Conservation (phyloP, 2,329 filamentous ascomycete genomes). For the Penicillium crustosum region DNA sequence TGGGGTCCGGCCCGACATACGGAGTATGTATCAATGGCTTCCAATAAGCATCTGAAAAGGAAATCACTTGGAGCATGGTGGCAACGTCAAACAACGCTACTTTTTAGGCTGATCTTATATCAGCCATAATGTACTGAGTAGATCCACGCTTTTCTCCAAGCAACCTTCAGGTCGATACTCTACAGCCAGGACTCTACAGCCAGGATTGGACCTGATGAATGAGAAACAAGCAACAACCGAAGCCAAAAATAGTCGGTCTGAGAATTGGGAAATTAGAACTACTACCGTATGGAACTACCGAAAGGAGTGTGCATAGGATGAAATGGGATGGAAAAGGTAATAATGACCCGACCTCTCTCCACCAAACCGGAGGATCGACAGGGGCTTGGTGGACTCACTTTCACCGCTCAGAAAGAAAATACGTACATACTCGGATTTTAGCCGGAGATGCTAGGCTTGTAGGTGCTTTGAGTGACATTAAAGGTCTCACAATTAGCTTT, state of each 20-base stretch:
- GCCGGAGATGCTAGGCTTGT: conserved; percentile 1
- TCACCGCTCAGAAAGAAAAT: conserved; percentile 8
- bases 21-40: too few relatives aligned
- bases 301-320: not conserved
- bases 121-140: not conserved
- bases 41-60: not conserved
- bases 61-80: not conserved
- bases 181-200: not conserved
- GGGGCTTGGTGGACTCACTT: conserved; percentile 4
- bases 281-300: not conserved
- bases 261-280: not conserved
- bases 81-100: not conserved
- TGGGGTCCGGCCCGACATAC: not conserved
- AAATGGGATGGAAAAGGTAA: not conserved
- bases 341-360: not conserved
- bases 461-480: not conserved
- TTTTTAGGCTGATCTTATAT: not conserved
- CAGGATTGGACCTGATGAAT: too few relatives aligned
- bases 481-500: not conserved
- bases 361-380: conserved; percentile 10
- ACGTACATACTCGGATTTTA: not conserved
- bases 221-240: not conserved
- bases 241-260: not conserved
- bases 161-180: not conserved
- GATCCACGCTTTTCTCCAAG: not conserved